Evolutionary conservation across 2,329 filamentous ascomycete genomes (phyloP), one percentile per base, ranked within the genome.

Genomic region (Xylaria sp.): DNA sequence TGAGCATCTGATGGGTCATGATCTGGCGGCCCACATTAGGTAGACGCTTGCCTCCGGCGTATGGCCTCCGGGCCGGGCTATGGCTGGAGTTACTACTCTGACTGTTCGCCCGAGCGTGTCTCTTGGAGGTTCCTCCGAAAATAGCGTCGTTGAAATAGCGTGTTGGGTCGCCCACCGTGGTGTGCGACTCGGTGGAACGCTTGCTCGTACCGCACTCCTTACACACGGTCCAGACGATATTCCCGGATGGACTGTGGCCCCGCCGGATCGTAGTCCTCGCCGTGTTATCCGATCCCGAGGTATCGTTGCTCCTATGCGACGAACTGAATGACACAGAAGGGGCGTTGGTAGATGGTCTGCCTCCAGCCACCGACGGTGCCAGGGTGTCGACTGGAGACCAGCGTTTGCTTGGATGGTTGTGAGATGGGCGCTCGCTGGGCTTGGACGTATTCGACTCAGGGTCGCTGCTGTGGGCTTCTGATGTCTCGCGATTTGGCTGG

Each of bases 151-250:
- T 66, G 49, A 70, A 70, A 45, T 70, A 71, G 19, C 66, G 64
- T 11, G 62, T 54, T 39, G 69, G 69, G 41, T 71, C 69, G 7
- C 68, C 65, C 11, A 66, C 37, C 18, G 50, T 51, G 6, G 50
- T 47, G 16, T 60, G 64, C 18, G 59, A 60, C 44, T 66, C 62
- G 13, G 60, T 56, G 16, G 66, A 63, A 21, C 64, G 62, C 44
- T 62, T 66, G 49, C 63, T 67, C 17, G 66, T 68, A 17, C 66
- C 66, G 49, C 68, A 71, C 43, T 69, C 66, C 44, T 70, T 65
- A 45, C 68, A 71, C 9, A 69, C 65, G n/a, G 69, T 60, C 66
- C 68, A 70, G 19, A 69, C 66, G 2, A 69, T 59, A 19, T 61
- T 64, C 29, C 66, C 62, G 19, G 61, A 63, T n/a, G 61, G 59